Evolutionary conservation across 371 early-diverging fungal genomes (phyloP), one percentile per base, ranked within the genome.

Genomic region (Umbelopsis sp.): DNA sequence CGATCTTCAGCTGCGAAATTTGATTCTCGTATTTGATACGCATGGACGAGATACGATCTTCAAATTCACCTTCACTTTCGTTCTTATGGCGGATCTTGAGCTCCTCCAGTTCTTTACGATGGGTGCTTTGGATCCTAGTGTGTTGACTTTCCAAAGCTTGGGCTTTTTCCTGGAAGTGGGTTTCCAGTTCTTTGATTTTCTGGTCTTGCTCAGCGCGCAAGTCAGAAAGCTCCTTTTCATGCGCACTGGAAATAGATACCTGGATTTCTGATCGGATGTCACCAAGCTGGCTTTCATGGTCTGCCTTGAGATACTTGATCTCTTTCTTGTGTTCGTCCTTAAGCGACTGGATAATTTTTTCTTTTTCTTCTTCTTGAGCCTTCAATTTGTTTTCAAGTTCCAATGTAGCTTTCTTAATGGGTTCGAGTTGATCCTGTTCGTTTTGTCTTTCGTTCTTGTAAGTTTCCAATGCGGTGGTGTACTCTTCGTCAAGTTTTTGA

Each of bases 1-100:
- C 57, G 12, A 5, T 29, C 5, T 35, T 29, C 18, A 57, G 35
- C 18, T 57, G 29, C 5, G 57, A 57, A 14, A 57, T 57, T 18
- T 57, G 57, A 3, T 16, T 35, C 57, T 57, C 57, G n/a, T 57
- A 57, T 35, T 57, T 11, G 57, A 18, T 35, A 2, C 57, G 29
- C 57, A 57, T 35, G 32, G 57, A 29, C 3, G 57, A 57, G 29
- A 57, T 57, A 12, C 57, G 57, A 35, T 57, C 57, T 35, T 57
- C 57, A 16, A 57, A 57, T 35, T 57, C 57, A 0, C 57, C 57
- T n/a, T 57, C 57, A 14, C 57, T 57, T 18, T 57, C 57, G 37
- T 57, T 57, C 35, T 57, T 57, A 12, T 57, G 57, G 0, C 37
- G 65, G 10, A 65, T 51, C 16, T 65, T 44, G 32, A 65, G 48